Conservation (phyloP, 352 stramenopile genomes). For the Phytopythium cucurbitacearum region DNA sequence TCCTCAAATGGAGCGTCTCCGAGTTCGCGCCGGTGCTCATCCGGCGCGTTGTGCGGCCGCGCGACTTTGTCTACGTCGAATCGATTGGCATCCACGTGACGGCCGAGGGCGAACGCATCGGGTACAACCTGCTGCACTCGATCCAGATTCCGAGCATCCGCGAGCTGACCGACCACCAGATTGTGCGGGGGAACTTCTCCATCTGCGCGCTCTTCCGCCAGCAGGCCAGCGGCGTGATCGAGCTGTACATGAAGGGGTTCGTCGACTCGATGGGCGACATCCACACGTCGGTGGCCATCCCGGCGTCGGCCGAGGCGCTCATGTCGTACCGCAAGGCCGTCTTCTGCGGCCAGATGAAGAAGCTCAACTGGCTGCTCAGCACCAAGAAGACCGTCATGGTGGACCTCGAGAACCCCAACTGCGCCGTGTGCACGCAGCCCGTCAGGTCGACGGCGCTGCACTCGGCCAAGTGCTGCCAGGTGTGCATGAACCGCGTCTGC, state of each 20-base stretch:
- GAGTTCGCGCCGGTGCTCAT: constrained; percentile 19
- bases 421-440: constrained; percentile 13
- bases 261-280: constrained; percentile 33
- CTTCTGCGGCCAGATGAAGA: constrained; percentile 39
- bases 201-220: constrained; percentile 30
- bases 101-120: constrained; percentile 28
- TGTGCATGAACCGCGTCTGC: constrained; percentile 31
- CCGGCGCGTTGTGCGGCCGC: constrained; percentile 27
- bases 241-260: constrained; percentile 37
- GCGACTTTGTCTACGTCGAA: constrained; percentile 61
- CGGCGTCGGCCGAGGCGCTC: constrained; percentile 21
- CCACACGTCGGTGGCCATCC: constrained; percentile 22
- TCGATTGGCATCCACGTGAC: constrained; percentile 31
- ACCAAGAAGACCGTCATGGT: constrained; percentile 29
- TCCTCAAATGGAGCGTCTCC: constrained; percentile 59
- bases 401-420: constrained; percentile 11
- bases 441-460: constrained; percentile 9
- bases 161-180: constrained; percentile 28
- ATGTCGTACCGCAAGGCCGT: constrained; percentile 33
- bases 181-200: constrained; percentile 32
- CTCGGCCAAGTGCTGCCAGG: constrained; percentile 12
- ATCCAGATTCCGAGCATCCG: constrained; percentile 30
- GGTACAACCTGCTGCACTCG: constrained; percentile 52
- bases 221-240: constrained; percentile 14
- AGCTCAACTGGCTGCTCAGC: constrained; percentile 33